phyloP scores from a whole-genome alignment of 164 flowering plant species.

The Vitis labrusca region DNA sequence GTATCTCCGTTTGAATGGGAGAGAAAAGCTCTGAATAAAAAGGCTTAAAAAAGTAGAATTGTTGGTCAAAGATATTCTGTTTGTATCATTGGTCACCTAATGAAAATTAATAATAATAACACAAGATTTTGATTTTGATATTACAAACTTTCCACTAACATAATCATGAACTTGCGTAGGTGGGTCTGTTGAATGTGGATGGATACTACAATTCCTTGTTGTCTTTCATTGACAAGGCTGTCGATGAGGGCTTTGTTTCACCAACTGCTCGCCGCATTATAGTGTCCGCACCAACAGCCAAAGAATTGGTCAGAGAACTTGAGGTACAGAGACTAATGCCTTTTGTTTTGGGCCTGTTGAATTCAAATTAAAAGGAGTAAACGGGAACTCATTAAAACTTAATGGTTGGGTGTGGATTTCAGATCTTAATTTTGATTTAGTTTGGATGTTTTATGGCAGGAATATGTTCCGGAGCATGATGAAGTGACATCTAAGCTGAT shows the following conservation, averaged over 20 bases:
- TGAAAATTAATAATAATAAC: not conserved
- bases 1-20: slow-evolving; percentile 33
- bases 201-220: slow-evolving; percentile 80
- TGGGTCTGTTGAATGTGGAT: slow-evolving; percentile 92
- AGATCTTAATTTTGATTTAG: not conserved
- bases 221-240: slow-evolving; percentile 86
- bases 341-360: not conserved
- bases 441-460: slow-evolving; percentile 33
- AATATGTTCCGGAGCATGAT: slow-evolving; percentile 66
- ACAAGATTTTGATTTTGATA: not conserved
- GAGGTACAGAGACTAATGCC: slow-evolving; percentile 44
- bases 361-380: not conserved
- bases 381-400: too few relatives aligned
- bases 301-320: slow-evolving; percentile 63
- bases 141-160: not conserved
- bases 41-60: not conserved
- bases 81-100: slow-evolving; percentile 1
- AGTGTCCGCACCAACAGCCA: slow-evolving; percentile 82
- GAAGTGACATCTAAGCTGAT: slow-evolving; percentile 60
- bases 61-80: slow-evolving; percentile 10
- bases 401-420: too few relatives aligned
- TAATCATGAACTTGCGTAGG: slow-evolving; percentile 39
- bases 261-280: slow-evolving; percentile 78
- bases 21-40: not conserved
- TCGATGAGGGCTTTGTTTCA: slow-evolving; percentile 91